Percentiles rank a stretch among this genome's conserved stretches.
Conservation (phyloP, 164 flowering plant species). For the Echeveria elegans region DNA sequence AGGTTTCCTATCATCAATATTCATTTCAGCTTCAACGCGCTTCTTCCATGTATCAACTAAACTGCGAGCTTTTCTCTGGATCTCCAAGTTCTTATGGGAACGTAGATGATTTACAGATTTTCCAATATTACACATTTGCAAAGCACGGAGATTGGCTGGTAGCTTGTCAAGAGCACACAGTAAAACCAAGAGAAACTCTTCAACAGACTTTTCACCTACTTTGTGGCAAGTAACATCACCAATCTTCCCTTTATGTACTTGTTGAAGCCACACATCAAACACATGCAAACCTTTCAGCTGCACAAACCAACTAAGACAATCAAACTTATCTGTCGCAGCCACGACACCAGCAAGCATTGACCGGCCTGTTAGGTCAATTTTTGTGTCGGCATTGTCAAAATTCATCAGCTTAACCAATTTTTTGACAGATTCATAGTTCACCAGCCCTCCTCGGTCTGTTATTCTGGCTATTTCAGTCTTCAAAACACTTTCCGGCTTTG, state of each 20-base stretch:
- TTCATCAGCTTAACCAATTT: conserved; percentile 68
- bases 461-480: conserved; percentile 69
- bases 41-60: conserved; percentile 99
- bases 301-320: conserved; percentile 72
- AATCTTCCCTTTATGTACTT: conserved; percentile 72
- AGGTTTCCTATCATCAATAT: conserved; percentile 67
- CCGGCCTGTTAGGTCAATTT: conserved; percentile 57
- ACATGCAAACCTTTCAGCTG: conserved; percentile 75
- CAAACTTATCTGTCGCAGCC: conserved; percentile 63
- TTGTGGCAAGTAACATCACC: conserved; percentile 50
- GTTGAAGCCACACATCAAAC: conserved; percentile 91
- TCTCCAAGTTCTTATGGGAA: conserved; percentile 30
- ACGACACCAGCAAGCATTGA: conserved; percentile 64
- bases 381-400: conserved; percentile 49
- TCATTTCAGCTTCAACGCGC: conserved; percentile 91
- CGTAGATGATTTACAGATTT: conserved; percentile 76
- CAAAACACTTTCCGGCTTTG: conserved; percentile 35
- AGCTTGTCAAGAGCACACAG: conserved; percentile 91
- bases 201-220: conserved; percentile 61
- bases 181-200: conserved; percentile 71
- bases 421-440: conserved; percentile 66
- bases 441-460: conserved; percentile 68
- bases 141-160: conserved; percentile 78
- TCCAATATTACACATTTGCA: conserved; percentile 76
- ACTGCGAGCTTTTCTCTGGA: conserved; percentile 39